phyloP scores from a whole-genome alignment of 192 early-diverging fungal species.

The Entophlyctis helioformis region DNA sequence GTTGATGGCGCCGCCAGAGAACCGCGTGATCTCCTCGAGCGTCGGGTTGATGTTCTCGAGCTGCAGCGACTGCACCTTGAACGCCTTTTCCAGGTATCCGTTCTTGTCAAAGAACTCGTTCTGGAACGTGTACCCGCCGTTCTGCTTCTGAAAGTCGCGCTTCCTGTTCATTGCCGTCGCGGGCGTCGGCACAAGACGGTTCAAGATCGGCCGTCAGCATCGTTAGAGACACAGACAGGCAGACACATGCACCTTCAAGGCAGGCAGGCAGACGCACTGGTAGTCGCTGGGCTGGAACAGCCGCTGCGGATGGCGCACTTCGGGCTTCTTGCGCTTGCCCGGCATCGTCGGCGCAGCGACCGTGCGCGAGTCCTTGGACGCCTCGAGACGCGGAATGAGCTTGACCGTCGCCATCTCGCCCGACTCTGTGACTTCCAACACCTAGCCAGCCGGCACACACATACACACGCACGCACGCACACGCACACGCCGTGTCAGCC shows the following conservation, averaged over 20 bases:
- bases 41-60: constrained; percentile 69
- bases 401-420: constrained; percentile 10
- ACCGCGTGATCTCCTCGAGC: constrained; percentile 83
- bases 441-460: background rate
- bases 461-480: too few relatives aligned
- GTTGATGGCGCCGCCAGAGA: constrained; percentile 61
- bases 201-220: background rate
- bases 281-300: constrained; percentile 59
- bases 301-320: constrained; percentile 53
- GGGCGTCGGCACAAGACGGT: background rate
- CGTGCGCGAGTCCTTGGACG: constrained; percentile 8
- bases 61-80: constrained; percentile 30
- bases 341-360: constrained; percentile 14
- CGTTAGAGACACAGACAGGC: background rate
- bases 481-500: too few relatives aligned
- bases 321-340: constrained; percentile 53
- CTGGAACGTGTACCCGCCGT: constrained; percentile 13
- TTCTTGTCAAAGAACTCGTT: constrained; percentile 31
- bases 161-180: background rate
- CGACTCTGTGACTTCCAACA: constrained; percentile 8
- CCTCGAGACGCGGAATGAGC: constrained; percentile 12
- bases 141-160: constrained; percentile 9
- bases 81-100: constrained; percentile 77
- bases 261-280: constrained; percentile 5
- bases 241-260: background rate